These are phyloP conservation scores for Candida nonsorbophila DNA, from an alignment of 805 yeast genomes.

Conservation along the genomic window DNA sequence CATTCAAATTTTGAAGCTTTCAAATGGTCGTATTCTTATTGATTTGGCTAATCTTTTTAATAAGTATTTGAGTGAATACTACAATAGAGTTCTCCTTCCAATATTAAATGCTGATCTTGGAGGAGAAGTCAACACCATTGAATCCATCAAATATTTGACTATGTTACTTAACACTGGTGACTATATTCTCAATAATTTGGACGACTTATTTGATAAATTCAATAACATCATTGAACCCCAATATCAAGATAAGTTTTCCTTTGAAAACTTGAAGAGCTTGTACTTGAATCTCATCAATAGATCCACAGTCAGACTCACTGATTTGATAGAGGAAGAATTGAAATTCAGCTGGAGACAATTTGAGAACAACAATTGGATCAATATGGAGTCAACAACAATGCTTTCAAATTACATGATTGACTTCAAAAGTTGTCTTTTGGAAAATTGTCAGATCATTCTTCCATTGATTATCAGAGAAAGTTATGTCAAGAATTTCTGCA, in stretches of 20 bases:
- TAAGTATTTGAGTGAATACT: constrained; percentile 52
- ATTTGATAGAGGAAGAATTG: constrained; percentile 55
- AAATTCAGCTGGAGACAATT: constrained; percentile 81
- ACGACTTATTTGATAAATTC: constrained; percentile 66
- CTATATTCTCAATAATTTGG: constrained; percentile 73
- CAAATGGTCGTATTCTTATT: constrained; percentile 41
- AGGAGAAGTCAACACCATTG: constrained; percentile 39
- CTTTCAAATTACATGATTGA: constrained; percentile 67
- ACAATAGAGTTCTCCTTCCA: constrained; percentile 25
- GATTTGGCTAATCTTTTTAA: constrained; percentile 56
- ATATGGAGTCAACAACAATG: constrained; percentile 58
- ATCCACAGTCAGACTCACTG: constrained; percentile 51
- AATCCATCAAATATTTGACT: constrained; percentile 62
- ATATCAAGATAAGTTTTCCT: constrained; percentile 36
- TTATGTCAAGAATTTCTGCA: constrained; percentile 69
- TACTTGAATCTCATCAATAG: constrained; percentile 55
- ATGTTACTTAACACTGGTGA: constrained; percentile 84
- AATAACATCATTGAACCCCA: constrained; percentile 32
- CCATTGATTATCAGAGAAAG: constrained; percentile 62
- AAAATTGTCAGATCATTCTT: constrained; percentile 43
- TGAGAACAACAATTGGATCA: constrained; percentile 67
- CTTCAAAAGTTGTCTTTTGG: constrained; percentile 42
- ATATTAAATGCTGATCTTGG: constrained; percentile 22
- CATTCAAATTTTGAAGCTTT: constrained; percentile 49
- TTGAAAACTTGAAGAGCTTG: constrained; percentile 51